phyloP scores from a whole-genome alignment of 2,329 filamentous ascomycete species.

The Periconia sp. region DNA sequence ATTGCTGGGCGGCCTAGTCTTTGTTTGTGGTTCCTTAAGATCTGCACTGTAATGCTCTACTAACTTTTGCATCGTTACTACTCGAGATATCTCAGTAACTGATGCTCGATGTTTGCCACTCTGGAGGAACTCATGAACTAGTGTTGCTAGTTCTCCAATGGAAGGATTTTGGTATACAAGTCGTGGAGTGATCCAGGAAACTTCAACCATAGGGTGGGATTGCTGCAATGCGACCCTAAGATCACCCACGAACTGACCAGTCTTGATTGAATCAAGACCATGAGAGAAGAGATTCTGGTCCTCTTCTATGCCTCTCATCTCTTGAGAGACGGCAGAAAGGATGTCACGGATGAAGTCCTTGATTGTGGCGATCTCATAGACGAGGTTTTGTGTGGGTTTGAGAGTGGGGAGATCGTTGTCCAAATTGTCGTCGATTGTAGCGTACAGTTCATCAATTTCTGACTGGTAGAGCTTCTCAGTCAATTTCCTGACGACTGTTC shows the following conservation, averaged over 20 bases:
- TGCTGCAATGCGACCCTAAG: slow-evolving; percentile 3
- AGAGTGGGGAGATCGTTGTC: too few species aligned
- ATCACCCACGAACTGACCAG: slow-evolving; percentile 5
- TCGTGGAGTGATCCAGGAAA: slow-evolving; percentile 11
- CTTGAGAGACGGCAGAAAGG: background rate
- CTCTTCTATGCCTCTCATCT: slow-evolving; percentile 4
- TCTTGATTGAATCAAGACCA: slow-evolving; percentile 18
- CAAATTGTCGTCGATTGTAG: too few species aligned
- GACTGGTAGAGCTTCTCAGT: slow-evolving; percentile 24
- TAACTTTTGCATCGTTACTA: slow-evolving; percentile 6
- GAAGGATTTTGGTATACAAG: slow-evolving; percentile 8
- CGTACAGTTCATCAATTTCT: slow-evolving; percentile 30
- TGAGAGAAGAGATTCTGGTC: slow-evolving; percentile 13
- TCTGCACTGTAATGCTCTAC: slow-evolving; percentile 8
- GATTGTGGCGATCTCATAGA: background rate
- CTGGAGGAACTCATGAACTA: slow-evolving; percentile 14
- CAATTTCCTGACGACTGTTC: slow-evolving; percentile 26
- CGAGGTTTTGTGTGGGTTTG: too few species aligned
- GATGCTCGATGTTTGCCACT: background rate
- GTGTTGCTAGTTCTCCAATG: slow-evolving; percentile 1
- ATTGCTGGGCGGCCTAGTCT: too few species aligned
- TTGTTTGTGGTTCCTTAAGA: background rate
- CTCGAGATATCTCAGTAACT: background rate
- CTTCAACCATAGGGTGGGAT: background rate
- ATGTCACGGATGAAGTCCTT: slow-evolving; percentile 1